Evolutionary conservation across 2,329 filamentous ascomycete species (phyloP).

Genomic region (Fusarium anthophilum): DNA sequence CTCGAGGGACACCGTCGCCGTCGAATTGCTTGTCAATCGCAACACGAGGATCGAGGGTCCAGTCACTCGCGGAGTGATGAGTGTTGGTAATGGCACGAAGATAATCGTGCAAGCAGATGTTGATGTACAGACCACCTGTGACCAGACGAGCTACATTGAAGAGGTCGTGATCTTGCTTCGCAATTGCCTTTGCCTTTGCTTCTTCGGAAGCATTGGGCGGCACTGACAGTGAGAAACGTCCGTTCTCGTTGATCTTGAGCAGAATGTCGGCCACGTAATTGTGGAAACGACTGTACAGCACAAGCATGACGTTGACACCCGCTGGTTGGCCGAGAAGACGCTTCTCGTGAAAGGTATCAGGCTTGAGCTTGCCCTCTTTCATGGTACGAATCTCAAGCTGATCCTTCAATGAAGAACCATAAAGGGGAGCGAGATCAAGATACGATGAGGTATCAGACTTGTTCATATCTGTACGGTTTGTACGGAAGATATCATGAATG

Average conservation of each 20-base stretch:
- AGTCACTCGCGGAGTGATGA: constrained; percentile 66
- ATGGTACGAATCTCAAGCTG: constrained; percentile 71
- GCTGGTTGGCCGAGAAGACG: constrained; percentile 73
- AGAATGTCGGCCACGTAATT: constrained; percentile 73
- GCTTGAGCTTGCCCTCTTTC: constrained; percentile 74
- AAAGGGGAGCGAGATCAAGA: constrained; percentile 76
- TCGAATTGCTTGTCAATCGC: constrained; percentile 59
- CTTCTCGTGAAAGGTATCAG: constrained; percentile 74
- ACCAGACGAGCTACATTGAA: constrained; percentile 61
- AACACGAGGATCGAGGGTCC: constrained; percentile 71
- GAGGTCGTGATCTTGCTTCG: constrained; percentile 60
- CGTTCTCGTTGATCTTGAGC: constrained; percentile 72
- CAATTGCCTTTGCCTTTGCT: constrained; percentile 47
- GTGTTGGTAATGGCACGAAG: constrained; percentile 69
- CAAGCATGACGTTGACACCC: constrained; percentile 72
- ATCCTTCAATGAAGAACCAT: constrained; percentile 72
- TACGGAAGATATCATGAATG: constrained; percentile 51
- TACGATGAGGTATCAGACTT: constrained; percentile 77
- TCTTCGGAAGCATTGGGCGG: constrained; percentile 23
- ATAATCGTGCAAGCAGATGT: constrained; percentile 68
- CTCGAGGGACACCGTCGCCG: constrained; percentile 59
- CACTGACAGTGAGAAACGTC: constrained; percentile 57
- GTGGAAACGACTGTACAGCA: constrained; percentile 76
- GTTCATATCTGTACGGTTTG: constrained; percentile 67
- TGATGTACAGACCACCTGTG: constrained; percentile 63